phyloP scores from a whole-genome alignment of 1,284 basidiomycete species.

The Cystobasidium slooffiae region DNA sequence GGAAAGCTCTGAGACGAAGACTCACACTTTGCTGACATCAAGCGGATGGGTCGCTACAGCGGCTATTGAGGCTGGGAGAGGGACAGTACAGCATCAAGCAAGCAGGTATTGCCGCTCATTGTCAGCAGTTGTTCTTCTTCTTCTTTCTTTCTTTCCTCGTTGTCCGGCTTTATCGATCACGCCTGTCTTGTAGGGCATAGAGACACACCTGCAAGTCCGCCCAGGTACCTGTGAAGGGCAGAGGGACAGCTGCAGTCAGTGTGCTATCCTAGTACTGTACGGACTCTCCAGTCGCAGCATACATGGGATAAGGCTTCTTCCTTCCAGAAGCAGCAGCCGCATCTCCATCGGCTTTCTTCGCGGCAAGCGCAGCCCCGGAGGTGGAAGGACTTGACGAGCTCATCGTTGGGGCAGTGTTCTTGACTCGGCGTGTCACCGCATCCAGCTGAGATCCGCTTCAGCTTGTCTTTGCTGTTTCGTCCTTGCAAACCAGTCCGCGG shows the following conservation, averaged over 20 bases:
- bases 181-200: neutral
- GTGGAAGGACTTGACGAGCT: conserved; percentile 31
- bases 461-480: neutral
- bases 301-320: conserved; percentile 43
- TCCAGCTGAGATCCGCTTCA: neutral
- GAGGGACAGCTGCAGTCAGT: conserved; percentile 4
- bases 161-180: conserved; percentile 11
- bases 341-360: conserved; percentile 5
- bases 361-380: conserved; percentile 19
- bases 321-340: neutral
- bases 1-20: neutral
- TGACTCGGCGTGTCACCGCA: conserved; percentile 2
- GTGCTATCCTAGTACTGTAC: neutral
- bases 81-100: neutral
- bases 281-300: neutral
- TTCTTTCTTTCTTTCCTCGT: neutral
- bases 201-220: conserved; percentile 37
- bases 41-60: conserved; percentile 50
- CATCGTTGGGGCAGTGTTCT: conserved; percentile 6
- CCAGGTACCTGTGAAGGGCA: conserved; percentile 28
- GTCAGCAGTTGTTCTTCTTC: neutral
- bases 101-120: neutral
- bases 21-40: conserved; percentile 52
- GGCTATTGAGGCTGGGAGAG: conserved; percentile 31
- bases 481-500: neutral